These are phyloP conservation scores for Quercus lobata DNA, from an alignment of 331 rosid genomes.

Conservation along the genomic window DNA sequence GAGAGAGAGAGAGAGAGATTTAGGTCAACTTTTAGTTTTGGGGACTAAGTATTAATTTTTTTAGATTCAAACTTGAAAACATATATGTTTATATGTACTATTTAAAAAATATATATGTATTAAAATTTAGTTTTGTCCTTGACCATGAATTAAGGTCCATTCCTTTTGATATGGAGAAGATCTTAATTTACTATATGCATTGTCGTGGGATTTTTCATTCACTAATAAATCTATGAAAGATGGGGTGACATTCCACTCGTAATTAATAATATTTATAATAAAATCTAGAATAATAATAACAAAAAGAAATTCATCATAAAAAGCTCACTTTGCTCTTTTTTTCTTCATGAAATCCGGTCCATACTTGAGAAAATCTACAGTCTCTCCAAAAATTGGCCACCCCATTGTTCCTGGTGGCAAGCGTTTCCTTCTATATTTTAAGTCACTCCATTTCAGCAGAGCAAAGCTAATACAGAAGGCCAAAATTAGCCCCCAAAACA, in stretches of 20 bases:
- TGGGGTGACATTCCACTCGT: not conserved
- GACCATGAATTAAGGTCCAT: too few relatives aligned
- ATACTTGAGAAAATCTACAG: conserved; percentile 57
- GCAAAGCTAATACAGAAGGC: conserved; percentile 44
- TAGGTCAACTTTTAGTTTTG: too few relatives aligned
- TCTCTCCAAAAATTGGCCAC: conserved; percentile 82
- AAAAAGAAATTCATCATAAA: not conserved
- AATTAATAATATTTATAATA: not conserved
- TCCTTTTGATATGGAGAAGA: too few relatives aligned
- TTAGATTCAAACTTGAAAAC: too few relatives aligned
- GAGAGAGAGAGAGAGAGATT: too few relatives aligned
- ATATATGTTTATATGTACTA: too few relatives aligned
- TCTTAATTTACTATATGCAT: too few relatives aligned
- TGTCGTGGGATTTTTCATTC: not conserved
- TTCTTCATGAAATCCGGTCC: conserved; percentile 73
- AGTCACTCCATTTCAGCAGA: conserved; percentile 58
- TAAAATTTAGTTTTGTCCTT: too few relatives aligned
- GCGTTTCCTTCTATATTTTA: conserved; percentile 53
- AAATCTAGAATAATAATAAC: too few relatives aligned
- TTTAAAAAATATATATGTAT: too few relatives aligned
- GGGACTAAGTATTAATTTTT: too few relatives aligned
- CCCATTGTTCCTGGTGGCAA: conserved; percentile 90
- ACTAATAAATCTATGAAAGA: conserved; percentile 1
- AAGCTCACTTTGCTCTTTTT: conserved; percentile 56
- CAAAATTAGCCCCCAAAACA: conserved; percentile 20